phyloP scores from a whole-genome alignment of 164 flowering plant genomes.

The Brasenia schreberi region DNA sequence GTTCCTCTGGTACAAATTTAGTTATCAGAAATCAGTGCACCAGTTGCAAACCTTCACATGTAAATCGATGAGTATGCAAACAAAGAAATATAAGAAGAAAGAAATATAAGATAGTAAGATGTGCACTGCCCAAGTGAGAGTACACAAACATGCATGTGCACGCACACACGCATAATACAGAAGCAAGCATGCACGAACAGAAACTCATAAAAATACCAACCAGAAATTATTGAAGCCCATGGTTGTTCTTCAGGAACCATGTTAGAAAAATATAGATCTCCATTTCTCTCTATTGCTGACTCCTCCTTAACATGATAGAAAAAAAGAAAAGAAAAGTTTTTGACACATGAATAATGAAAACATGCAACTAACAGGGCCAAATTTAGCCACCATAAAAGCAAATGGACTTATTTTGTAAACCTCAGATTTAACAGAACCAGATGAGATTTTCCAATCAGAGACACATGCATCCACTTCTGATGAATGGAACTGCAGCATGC shows the following conservation, averaged over 20 bases:
- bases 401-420: constrained; percentile 16
- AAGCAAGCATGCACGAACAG: not conserved
- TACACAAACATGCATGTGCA: too few relatives aligned
- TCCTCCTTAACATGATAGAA: constrained; percentile 35
- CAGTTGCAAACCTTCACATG: not conserved
- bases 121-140: too few relatives aligned
- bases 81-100: not conserved
- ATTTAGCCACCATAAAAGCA: not conserved
- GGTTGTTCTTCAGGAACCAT: constrained; percentile 29
- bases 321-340: too few relatives aligned
- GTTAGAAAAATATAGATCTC: constrained; percentile 9
- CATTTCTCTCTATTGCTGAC: constrained; percentile 7
- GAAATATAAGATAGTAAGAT: not conserved
- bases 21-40: not conserved
- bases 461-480: constrained; percentile 20
- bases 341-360: not conserved
- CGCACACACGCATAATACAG: not conserved
- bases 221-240: constrained; percentile 39
- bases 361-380: not conserved
- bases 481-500: constrained; percentile 60
- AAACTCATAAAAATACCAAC: constrained; percentile 20
- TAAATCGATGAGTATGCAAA: not conserved
- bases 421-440: constrained; percentile 35
- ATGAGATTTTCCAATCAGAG: constrained; percentile 24
- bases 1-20: constrained; percentile 16